Evolutionary conservation across 2,329 filamentous ascomycete genomes (phyloP).

Genomic region (Fusarium sp.): DNA sequence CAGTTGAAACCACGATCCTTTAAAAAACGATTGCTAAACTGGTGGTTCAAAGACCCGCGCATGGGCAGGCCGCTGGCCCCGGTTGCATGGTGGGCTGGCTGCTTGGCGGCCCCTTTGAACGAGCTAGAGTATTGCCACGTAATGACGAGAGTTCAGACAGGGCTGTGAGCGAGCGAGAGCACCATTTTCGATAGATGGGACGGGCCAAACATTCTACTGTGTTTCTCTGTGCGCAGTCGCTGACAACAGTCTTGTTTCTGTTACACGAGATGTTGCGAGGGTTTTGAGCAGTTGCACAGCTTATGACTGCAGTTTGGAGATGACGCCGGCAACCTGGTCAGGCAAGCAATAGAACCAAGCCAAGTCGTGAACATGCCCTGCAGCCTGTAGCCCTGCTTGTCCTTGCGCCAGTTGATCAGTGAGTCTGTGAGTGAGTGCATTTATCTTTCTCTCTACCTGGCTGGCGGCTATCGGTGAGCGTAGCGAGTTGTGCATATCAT

Average conservation of each 20-base stretch:
- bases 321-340: conserved; percentile 37
- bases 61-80: conserved; percentile 39
- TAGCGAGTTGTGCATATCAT: conserved; percentile 43
- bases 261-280: conserved; percentile 21
- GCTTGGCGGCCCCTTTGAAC: conserved; percentile 46
- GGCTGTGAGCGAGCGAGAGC: conserved; percentile 24
- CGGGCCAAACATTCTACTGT: conserved; percentile 20
- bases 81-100: conserved; percentile 36
- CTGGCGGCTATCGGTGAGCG: conserved; percentile 34
- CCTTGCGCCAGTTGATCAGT: conserved; percentile 3
- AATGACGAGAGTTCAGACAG: conserved; percentile 41
- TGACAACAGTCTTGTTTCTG: conserved; percentile 11
- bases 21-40: conserved; percentile 6
- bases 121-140: conserved; percentile 47
- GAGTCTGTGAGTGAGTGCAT: neutral
- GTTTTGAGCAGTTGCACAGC: conserved; percentile 27
- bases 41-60: conserved; percentile 27
- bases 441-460: conserved; percentile 30
- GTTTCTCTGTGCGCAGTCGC: conserved; percentile 1
- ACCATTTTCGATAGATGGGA: conserved; percentile 9
- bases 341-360: conserved; percentile 15
- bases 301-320: conserved; percentile 35
- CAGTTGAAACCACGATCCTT: conserved; percentile 10
- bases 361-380: conserved; percentile 14
- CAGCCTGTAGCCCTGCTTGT: neutral